These are phyloP conservation scores for Solanum paucissectum DNA, from an alignment of 257 asterid genomes.

Conservation along the genomic window DNA sequence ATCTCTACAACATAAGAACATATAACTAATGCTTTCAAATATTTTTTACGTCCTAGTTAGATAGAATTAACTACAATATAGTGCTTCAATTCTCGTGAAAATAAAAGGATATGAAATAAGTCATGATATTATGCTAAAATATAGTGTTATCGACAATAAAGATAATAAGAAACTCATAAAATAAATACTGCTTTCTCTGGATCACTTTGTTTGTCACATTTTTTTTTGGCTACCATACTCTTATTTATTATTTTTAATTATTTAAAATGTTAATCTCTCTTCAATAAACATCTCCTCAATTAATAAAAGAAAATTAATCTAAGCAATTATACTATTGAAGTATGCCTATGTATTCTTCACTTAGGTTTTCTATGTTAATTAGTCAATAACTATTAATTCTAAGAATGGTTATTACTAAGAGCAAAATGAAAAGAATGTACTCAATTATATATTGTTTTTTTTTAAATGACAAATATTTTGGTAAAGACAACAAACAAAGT, in stretches of 20 bases:
- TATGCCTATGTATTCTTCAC: not conserved
- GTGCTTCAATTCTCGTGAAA: not conserved
- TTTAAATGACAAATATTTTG: not conserved
- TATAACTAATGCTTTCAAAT: not conserved
- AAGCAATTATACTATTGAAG: not conserved
- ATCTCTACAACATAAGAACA: not conserved
- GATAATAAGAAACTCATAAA: not conserved
- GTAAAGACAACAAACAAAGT: no score
- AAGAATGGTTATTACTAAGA: not conserved
- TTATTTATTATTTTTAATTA: no score
- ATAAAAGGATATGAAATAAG: not conserved
- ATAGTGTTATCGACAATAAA: not conserved
- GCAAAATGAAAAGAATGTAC: not conserved
- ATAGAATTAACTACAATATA: not conserved
- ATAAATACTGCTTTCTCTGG: not conserved
- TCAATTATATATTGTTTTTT: no score
- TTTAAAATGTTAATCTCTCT: not conserved
- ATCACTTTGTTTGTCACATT: not conserved
- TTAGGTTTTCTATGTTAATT: not conserved
- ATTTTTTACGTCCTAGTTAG: no score
- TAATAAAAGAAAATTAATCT: not conserved
- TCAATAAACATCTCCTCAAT: not conserved
- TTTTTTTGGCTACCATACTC: not conserved
- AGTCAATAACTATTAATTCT: not conserved
- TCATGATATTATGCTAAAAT: not conserved